A percentile compares a stretch with the other conserved stretches of the same genome.
These are phyloP conservation scores for Mortierella sp. DNA, from an alignment of 371 early-diverging fungal species.

Conservation along the genomic window DNA sequence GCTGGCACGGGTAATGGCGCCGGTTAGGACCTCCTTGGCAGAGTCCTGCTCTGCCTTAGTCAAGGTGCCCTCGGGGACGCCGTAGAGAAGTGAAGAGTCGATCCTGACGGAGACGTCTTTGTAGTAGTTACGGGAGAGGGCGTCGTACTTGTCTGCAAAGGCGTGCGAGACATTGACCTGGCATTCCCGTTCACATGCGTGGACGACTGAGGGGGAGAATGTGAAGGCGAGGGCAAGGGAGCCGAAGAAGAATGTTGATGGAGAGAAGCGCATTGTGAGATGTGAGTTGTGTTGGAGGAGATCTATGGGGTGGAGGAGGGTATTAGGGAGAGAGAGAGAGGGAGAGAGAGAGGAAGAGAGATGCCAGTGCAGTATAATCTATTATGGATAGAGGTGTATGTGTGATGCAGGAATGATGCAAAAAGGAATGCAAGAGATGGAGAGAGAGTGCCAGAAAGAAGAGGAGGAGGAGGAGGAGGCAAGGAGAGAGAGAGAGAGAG, in stretches of 20 bases:
- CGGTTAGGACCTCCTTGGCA: constrained; percentile 30
- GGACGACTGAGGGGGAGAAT: not conserved
- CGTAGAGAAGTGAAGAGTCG: constrained; percentile 49
- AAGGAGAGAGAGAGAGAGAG: not conserved
- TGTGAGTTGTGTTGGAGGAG: not conserved
- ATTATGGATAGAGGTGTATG: not conserved
- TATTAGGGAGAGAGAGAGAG: not conserved
- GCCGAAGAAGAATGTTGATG: not conserved
- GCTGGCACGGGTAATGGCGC: constrained; percentile 19
- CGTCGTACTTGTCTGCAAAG: constrained; percentile 59
- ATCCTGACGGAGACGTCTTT: constrained; percentile 33
- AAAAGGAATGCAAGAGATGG: too few species aligned
- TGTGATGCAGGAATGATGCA: too few species aligned
- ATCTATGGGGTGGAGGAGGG: not conserved
- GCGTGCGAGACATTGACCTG: constrained; percentile 60
- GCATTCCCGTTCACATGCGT: constrained; percentile 68
- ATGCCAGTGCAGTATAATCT: too few species aligned
- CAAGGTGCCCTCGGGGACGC: constrained; percentile 40
- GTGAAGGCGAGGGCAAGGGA: not conserved
- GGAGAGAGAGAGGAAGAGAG: not conserved
- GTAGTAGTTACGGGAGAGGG: constrained; percentile 50
- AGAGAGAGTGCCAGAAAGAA: too few species aligned
- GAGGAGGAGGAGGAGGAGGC: not conserved
- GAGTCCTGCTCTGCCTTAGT: constrained; percentile 30
- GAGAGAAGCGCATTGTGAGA: too few species aligned